Evolutionary conservation across 2,329 filamentous ascomycete species (phyloP).

Genomic region (Aureobasidium melanogenum): DNA sequence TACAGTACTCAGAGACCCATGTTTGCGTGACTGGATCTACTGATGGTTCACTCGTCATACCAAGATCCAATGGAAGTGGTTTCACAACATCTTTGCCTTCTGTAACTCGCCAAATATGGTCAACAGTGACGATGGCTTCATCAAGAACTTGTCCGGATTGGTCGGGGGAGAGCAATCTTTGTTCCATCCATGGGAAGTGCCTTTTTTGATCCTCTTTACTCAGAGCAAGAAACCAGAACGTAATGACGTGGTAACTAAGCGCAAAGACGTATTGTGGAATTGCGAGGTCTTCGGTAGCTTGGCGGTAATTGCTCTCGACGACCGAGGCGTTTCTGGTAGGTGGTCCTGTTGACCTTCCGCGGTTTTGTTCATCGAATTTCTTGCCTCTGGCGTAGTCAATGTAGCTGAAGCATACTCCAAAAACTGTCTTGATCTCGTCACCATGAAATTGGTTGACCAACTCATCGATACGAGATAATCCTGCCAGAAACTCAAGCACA

Average conservation of each 20-base stretch:
- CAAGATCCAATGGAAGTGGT: background rate
- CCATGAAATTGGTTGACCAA: conserved; percentile 83
- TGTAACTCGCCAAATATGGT: conserved; percentile 85
- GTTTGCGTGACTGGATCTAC: background rate
- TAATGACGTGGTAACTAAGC: conserved; percentile 87
- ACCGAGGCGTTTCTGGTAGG: conserved; percentile 2
- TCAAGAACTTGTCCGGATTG: conserved; percentile 73
- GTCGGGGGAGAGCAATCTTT: conserved; percentile 44
- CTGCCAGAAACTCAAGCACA: conserved; percentile 89
- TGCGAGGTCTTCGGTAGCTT: conserved; percentile 58
- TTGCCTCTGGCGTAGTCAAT: conserved; percentile 74
- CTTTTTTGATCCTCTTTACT: conserved; percentile 78
- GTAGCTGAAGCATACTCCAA: conserved; percentile 91
- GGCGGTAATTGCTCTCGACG: background rate
- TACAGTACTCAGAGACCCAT: conserved; percentile 14
- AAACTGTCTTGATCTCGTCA: conserved; percentile 87
- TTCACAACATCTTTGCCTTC: conserved; percentile 7
- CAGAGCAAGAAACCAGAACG: conserved; percentile 91
- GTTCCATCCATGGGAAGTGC: conserved; percentile 60
- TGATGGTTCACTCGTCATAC: background rate
- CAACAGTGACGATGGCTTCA: conserved; percentile 85
- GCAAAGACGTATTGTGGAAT: conserved; percentile 90
- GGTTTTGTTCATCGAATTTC: conserved; percentile 17
- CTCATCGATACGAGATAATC: conserved; percentile 73
- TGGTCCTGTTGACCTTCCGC: background rate